These are phyloP conservation scores for Xylariaceae sp. DNA, from an alignment of 2,329 filamentous ascomycete genomes.

Conservation along the genomic window DNA sequence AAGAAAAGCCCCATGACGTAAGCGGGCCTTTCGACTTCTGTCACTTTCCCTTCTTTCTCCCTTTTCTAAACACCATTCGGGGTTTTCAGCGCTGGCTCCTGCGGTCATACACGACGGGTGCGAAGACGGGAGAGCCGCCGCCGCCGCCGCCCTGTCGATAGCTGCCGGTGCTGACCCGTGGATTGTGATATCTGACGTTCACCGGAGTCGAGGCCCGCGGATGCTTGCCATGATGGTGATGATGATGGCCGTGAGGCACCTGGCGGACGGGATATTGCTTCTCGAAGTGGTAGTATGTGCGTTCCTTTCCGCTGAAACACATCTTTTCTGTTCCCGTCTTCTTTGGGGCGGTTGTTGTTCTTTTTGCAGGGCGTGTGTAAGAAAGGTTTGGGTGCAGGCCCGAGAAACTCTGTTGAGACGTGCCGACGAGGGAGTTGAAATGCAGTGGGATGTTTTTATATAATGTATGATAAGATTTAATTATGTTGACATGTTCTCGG, in stretches of 20 bases:
- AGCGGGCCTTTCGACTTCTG: no score
- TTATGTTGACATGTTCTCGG: no score
- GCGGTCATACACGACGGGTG: slow-evolving; percentile 38
- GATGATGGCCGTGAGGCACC: slow-evolving; percentile 27
- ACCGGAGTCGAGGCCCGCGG: slow-evolving; percentile 35
- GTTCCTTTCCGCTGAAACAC: slow-evolving; percentile 42
- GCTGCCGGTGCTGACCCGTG: slow-evolving; percentile 36
- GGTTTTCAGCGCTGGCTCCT: slow-evolving; percentile 33
- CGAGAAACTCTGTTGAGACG: no score
- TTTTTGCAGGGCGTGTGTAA: background rate
- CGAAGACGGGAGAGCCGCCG: no score
- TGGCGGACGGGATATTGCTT: slow-evolving; percentile 45
- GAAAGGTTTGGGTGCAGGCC: no score
- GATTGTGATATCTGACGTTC: slow-evolving; percentile 32
- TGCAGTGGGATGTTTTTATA: no score
- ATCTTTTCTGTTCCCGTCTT: slow-evolving; percentile 31
- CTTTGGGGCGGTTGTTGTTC: background rate
- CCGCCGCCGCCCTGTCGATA: slow-evolving; percentile 30
- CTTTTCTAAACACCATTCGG: slow-evolving; percentile 11
- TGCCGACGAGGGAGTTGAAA: no score
- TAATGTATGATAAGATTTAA: no score
- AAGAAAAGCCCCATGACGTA: no score
- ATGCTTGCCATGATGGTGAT: slow-evolving; percentile 31
- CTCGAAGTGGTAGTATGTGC: slow-evolving; percentile 52
- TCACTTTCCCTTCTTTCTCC: no score